Base-by-base conservation (phyloP, 768 basidiomycete species). In the Piloderma croceum region DNA sequence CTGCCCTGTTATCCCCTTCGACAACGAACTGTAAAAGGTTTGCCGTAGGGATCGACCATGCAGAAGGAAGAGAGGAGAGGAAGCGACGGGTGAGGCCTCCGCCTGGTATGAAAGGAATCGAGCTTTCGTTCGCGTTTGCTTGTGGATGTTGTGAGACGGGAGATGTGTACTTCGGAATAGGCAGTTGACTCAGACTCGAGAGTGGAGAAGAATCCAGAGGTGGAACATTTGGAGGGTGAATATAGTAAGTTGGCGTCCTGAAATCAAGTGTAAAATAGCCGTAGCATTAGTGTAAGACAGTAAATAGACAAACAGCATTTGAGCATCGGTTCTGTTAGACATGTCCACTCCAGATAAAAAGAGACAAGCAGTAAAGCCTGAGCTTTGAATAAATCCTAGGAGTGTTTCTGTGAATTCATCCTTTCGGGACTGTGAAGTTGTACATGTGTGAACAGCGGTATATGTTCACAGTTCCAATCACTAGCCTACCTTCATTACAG, bases 1-100 rank as follows among this genome's bases (percentile, higher is more conserved):
- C 88, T 13, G 57, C 67, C 43, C 81, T 69, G 50, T 91, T 91
- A 57, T 91, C 89, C 2, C 89, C 88, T 54, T 91, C 88, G 43
- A 85, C 66, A 9, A 79, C 86, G 53, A 86, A 90, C 34, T 86
- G 83, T 35, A 88, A 63, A 7, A 90, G 58, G 12, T 73, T 67
- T 0, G 72, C 76, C 1, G 71, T 74, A 18, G 81, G 80, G 31
- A 74, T 68, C 15, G 65, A 50, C 70, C 74, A 77, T 27, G 57
- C 49, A 29, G 54, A 25, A 1, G 78, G 71, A 19, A 89, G 52
- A 6, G 82, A 71, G 3, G 69, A 68, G 5, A 91, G 62, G 34
- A 90, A 65, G 20, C 83, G 71, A 31, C 77, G 70, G 0, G 83
- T 78, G 21, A 90, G 63, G 2, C 89, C 89, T 24, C 83, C 83